Conservation (phyloP, 176 grass and related monocot species). For the Zoysia pacifica region DNA sequence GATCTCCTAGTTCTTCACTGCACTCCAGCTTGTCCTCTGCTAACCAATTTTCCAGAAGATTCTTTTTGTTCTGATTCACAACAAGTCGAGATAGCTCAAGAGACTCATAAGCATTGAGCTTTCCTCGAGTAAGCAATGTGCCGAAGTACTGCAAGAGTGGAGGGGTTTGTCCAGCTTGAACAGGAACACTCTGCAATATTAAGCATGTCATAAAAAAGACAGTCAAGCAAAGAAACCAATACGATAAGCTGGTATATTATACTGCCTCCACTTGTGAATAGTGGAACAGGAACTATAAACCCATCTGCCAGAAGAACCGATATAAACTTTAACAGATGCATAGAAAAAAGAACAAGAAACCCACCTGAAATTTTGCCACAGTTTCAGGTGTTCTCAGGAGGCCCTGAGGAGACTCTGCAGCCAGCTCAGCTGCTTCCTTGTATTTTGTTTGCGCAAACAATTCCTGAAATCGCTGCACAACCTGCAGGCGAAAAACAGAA, state of each 20-base stretch:
- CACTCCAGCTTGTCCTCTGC: constrained; percentile 95
- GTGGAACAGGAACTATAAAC: background rate
- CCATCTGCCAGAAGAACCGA: background rate
- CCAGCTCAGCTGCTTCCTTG: constrained; percentile 97
- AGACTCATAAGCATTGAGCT: constrained; percentile 92
- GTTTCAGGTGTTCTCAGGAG: constrained; percentile 91
- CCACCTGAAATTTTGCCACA: constrained; percentile 92
- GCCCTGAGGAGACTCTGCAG: constrained; percentile 91
- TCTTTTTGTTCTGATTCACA: constrained; percentile 99
- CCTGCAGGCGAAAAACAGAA: constrained; percentile 52
- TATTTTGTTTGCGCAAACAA: constrained; percentile 92
- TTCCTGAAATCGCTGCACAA: constrained; percentile 97
- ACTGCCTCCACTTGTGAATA: background rate
- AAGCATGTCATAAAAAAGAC: background rate
- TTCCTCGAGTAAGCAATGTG: constrained; percentile 83
- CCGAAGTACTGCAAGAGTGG: constrained; percentile 91
- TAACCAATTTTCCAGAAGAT: constrained; percentile 91
- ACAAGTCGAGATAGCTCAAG: constrained; percentile 87
- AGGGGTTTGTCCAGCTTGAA: constrained; percentile 90
- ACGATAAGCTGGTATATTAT: background rate
- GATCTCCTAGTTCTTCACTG: constrained; percentile 93
- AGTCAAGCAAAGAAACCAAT: background rate
- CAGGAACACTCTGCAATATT: constrained; percentile 79
- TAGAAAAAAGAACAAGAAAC: constrained; percentile 19
- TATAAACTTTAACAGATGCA: constrained; percentile 21